phyloP scores from a whole-genome alignment of 2,329 filamentous ascomycete genomes.

The Ceratocystis diversiconidia region DNA sequence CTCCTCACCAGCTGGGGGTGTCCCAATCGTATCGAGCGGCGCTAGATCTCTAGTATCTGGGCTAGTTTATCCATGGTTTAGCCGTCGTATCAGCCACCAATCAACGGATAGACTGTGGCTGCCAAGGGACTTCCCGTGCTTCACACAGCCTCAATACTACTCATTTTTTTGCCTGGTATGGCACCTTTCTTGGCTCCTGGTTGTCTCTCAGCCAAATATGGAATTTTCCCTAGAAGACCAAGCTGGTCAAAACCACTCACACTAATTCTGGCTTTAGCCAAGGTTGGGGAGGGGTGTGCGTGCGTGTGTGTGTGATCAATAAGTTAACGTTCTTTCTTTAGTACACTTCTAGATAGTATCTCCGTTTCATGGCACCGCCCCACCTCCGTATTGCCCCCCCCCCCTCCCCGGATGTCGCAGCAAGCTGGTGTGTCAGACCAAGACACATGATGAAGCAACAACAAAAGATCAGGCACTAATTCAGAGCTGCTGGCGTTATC shows the following conservation, averaged over 20 bases:
- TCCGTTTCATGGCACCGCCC: not conserved
- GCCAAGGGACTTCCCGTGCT: not conserved
- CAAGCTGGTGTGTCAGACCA: not conserved
- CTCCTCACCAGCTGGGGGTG: too few relatives aligned
- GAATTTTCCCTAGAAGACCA: not conserved
- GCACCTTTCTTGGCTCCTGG: not conserved
- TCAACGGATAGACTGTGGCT: not conserved
- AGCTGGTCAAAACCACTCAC: not conserved
- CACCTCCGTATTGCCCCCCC: not conserved
- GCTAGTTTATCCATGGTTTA: not conserved
- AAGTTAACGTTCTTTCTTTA: too few relatives aligned
- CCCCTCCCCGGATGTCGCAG: not conserved
- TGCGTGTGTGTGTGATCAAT: not conserved
- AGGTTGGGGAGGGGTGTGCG: not conserved
- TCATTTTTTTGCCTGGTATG: not conserved
- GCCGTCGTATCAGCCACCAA: not conserved
- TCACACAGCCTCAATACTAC: conserved; percentile 2
- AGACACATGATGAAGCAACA: not conserved
- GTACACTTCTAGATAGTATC: not conserved
- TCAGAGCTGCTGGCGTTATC: not conserved
- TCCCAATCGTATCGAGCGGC: too few relatives aligned
- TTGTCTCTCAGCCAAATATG: too few relatives aligned
- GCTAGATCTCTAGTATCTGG: too few relatives aligned
- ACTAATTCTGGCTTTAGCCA: not conserved
- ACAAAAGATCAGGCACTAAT: not conserved